Evolutionary conservation across 148 eudicot species (phyloP), one percentile per base, ranked within the genome.

Genomic region (Talinum fruticosum): DNA sequence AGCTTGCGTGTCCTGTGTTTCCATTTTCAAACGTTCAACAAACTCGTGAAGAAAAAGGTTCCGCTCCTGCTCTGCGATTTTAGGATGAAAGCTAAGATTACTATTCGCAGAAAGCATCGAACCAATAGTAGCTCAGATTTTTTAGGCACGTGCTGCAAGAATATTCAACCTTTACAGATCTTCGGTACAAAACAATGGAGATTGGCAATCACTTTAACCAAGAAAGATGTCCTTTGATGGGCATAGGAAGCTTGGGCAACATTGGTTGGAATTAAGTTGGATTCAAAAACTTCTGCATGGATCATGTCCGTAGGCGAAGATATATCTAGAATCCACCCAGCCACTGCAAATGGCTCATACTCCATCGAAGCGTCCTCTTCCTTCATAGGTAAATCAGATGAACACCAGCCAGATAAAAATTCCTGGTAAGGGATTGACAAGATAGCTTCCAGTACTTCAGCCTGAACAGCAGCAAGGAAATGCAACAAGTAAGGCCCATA

Each of bases 171-270:
- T 87, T 90, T 86, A 82, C 98, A 93, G 37, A 96, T 89, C 68
- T 90, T 88, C 71, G 98, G 97, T 85, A 89, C 91, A 88, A 86
- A 96, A 86, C 99, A 96, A 82, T 93, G 97, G 74, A 96, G 98
- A 84, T 96, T 96, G 79, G 99, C 98, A 41, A 96, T 88, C 62
- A 93, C 86, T 96, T 96, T 96, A 66, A 96, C 97, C 86, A 96
- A 84, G 26, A 93, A 84, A 36, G 99, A 88, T 28, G 95, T 88
- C 80, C 98, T 89, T 78, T 89, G 93, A 89, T 90, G 97, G 19
- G 97, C 96, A 89, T 91, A 93, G 16, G 93, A 85, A 76, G 91
- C 84, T 76, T 87, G 84, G 54, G 91, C 84, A 72, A 79, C 72
- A 80, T 85, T 85, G 47, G 79, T 79, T 61, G 87, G 85, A 79